These are phyloP conservation scores for Athelia sp. DNA, from an alignment of 1,284 basidiomycete species.

Conservation along the genomic window DNA sequence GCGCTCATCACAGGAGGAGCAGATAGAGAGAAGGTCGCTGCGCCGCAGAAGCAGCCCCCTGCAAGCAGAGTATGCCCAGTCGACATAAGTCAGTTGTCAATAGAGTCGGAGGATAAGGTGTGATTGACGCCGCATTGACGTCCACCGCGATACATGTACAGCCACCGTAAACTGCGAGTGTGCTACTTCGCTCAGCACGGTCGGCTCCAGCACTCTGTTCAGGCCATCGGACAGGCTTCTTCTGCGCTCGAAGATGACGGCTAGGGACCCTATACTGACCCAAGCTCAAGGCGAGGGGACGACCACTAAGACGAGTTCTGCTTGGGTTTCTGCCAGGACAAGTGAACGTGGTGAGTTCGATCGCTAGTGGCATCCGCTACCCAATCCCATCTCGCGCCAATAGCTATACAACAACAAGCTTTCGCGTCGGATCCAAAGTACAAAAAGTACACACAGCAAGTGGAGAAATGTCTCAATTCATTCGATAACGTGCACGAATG, in stretches of 20 bases:
- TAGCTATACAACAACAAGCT: slow-evolving; percentile 41
- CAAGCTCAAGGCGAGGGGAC: slow-evolving; percentile 4
- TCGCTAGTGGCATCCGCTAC: not conserved
- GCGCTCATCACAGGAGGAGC: slow-evolving; percentile 47
- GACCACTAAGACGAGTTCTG: slow-evolving; percentile 29
- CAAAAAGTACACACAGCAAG: slow-evolving; percentile 89
- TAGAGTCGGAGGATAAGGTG: too few species aligned
- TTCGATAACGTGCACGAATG: slow-evolving; percentile 98
- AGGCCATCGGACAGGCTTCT: not conserved
- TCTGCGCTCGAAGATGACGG: not conserved
- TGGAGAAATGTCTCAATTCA: slow-evolving; percentile 88
- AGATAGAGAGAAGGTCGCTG: slow-evolving; percentile 37
- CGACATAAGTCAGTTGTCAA: too few species aligned
- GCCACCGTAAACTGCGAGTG: too few species aligned
- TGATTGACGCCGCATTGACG: too few species aligned
- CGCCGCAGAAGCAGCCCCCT: slow-evolving; percentile 52
- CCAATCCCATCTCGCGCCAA: not conserved
- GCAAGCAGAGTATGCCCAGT: slow-evolving; percentile 15
- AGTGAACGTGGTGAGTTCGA: slow-evolving; percentile 44
- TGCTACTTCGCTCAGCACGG: too few species aligned
- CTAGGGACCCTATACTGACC: slow-evolving; percentile 3
- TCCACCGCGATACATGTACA: too few species aligned
- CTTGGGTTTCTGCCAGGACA: slow-evolving; percentile 30
- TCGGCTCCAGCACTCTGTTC: not conserved
- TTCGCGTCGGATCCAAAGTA: slow-evolving; percentile 87